These are phyloP conservation scores for Colletotrichum phormii DNA, from an alignment of 2,329 filamentous ascomycete species.

Conservation along the genomic window DNA sequence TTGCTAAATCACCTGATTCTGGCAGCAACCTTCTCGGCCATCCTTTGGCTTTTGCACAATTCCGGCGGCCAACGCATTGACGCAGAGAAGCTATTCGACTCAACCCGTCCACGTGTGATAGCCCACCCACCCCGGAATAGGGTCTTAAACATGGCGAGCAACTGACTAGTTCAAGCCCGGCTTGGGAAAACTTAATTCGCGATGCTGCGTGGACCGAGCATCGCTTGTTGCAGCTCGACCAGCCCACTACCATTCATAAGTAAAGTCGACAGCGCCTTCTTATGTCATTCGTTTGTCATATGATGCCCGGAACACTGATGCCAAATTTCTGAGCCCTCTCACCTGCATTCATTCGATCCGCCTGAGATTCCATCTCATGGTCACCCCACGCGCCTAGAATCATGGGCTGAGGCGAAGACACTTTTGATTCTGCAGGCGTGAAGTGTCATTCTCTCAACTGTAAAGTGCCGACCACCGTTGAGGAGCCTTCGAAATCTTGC, in stretches of 20 bases:
- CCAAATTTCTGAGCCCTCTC: neutral
- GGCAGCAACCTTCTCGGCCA: too few relatives aligned
- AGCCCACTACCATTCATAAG: neutral
- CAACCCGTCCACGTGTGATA: neutral
- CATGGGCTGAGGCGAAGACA: neutral
- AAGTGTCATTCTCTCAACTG: neutral
- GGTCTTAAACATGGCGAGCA: neutral
- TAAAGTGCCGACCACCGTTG: too few relatives aligned
- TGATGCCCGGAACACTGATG: too few relatives aligned
- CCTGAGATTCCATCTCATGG: neutral
- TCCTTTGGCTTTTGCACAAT: neutral
- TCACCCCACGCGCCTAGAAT: neutral
- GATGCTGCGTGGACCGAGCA: neutral
- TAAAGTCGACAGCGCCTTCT: neutral
- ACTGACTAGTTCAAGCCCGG: conserved; percentile 8
- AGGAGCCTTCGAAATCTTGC: too few relatives aligned
- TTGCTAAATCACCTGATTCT: neutral
- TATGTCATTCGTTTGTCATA: neutral
- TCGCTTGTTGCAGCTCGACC: neutral
- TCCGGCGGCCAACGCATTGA: neutral
- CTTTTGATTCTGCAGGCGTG: neutral
- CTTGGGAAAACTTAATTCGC: neutral
- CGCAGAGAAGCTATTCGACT: too few relatives aligned
- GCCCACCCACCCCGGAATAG: neutral
- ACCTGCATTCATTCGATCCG: neutral